phyloP scores from a whole-genome alignment of 1,284 basidiomycete genomes.

The Boletus holoroseus region DNA sequence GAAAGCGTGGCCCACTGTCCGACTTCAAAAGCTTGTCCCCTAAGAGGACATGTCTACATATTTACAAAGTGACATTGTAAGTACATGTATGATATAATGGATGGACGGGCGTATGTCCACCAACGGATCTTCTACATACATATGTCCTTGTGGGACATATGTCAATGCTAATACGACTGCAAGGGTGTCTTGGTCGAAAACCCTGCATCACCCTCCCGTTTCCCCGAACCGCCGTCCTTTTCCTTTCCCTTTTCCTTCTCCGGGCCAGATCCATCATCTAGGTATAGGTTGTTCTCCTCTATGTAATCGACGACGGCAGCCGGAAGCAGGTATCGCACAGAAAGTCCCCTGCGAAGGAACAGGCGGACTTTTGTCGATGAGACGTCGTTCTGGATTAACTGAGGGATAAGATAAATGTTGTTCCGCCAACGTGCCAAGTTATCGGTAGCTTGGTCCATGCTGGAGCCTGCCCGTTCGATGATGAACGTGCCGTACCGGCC shows the following conservation, averaged over 20 bases:
- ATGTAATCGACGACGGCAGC: slow-evolving; percentile 94
- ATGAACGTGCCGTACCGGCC: slow-evolving; percentile 93
- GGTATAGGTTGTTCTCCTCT: slow-evolving; percentile 71
- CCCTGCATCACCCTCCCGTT: slow-evolving; percentile 21
- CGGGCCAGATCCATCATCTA: slow-evolving; percentile 48
- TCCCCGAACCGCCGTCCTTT: slow-evolving; percentile 25
- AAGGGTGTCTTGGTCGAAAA: slow-evolving; percentile 6
- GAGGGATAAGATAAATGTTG: slow-evolving; percentile 92
- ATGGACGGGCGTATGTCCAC: neutral
- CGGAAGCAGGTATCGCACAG: slow-evolving; percentile 90
- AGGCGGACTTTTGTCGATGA: slow-evolving; percentile 91
- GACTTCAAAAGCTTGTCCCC: neutral
- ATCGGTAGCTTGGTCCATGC: slow-evolving; percentile 80
- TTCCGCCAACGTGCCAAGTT: slow-evolving; percentile 72
- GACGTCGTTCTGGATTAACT: slow-evolving; percentile 98
- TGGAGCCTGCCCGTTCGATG: slow-evolving; percentile 91
- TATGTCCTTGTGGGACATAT: neutral
- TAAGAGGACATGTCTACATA: neutral
- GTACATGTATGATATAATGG: too few relatives aligned
- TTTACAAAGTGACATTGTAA: neutral
- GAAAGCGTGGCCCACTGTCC: neutral
- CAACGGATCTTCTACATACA: too few relatives aligned
- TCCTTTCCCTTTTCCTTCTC: slow-evolving; percentile 45
- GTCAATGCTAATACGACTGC: slow-evolving; percentile 4
- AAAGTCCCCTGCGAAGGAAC: slow-evolving; percentile 89